Evolutionary conservation across 208 protist species (phyloP), one percentile per base, ranked within the genome.

Genomic region (Acanthamoeba triangularis): DNA sequence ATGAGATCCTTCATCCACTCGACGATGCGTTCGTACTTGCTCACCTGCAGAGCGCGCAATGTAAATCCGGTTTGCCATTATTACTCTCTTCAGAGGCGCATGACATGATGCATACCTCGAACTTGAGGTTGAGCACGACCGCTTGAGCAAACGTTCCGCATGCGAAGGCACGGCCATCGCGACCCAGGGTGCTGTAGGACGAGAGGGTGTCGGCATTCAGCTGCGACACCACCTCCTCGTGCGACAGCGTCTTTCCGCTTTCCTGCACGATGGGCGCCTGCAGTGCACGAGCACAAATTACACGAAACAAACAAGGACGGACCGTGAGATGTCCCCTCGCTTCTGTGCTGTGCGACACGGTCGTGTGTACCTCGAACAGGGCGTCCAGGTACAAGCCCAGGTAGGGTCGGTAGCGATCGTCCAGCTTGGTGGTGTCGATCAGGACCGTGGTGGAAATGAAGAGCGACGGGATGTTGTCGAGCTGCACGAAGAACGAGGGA

Each of bases 151-250:
- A 94, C n/a, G 49, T 94, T 52, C 72, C 72, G 49, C 25, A 28
- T 7, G 33, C 30, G 49, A 94, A 94, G 47, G 44, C 6, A 30
- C 49, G 47, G 16, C 69, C 90, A 18, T 49, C 90, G 25, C 41
- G 28, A 20, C 90, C 90, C 0, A 94, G 52, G 6, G 44, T 63
- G 47, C 54, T 94, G 33, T 52, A 63, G 52, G 37, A 85, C 18
- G 92, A 87, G 33, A 95, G 18, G 16, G 92, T 95, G n/a, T 95
- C 92, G n/a, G 37, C 37, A 37, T 52, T 95, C 2, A 95, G 41
- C 59, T 95, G 92, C 41, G 69, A 72, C 54, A 95, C 92, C 33
- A 95, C 92, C 16, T 95, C 92, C 37, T 95, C 92, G 61, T 95
- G 76, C 30, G 56, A 84, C 14, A 95, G 56, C 52, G 1, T 14